Percentiles rank a stretch among this genome's conserved stretches.
Evolutionary conservation across 2,329 filamentous ascomycete genomes (phyloP).

Genomic region (Scedosporium boydii): DNA sequence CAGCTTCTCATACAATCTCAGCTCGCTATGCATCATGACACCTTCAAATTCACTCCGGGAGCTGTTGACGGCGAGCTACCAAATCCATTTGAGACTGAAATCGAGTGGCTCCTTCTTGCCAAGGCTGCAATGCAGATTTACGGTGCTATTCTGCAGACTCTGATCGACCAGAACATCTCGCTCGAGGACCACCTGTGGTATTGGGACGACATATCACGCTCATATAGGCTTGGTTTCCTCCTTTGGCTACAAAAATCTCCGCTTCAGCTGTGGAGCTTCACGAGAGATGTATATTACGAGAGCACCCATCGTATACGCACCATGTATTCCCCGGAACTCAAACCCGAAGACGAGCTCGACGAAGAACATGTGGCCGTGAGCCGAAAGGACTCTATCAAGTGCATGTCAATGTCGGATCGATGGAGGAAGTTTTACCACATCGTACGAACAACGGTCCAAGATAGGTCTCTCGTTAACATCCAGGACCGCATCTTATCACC

Average conservation of each 20-base stretch:
- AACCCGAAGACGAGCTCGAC: slow-evolving; percentile 21
- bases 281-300: slow-evolving; percentile 59
- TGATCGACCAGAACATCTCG: slow-evolving; percentile 75
- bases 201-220: slow-evolving; percentile 82
- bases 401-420: slow-evolving; percentile 21
- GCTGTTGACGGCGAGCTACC: slow-evolving; percentile 15
- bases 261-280: slow-evolving; percentile 61
- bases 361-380: slow-evolving; percentile 9
- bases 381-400: not conserved
- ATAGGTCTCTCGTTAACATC: slow-evolving; percentile 62
- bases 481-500: slow-evolving; percentile 67
- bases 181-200: slow-evolving; percentile 87
- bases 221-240: slow-evolving; percentile 66
- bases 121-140: slow-evolving; percentile 92
- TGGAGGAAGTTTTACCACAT: slow-evolving; percentile 71
- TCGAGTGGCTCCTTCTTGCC: slow-evolving; percentile 83
- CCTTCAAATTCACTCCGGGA: slow-evolving; percentile 15
- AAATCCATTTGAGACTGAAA: slow-evolving; percentile 58
- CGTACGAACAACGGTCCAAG: slow-evolving; percentile 64
- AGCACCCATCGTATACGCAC: slow-evolving; percentile 36
- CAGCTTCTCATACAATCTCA: slow-evolving; percentile 52
- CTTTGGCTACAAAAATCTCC: slow-evolving; percentile 86
- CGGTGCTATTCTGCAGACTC: slow-evolving; percentile 64
- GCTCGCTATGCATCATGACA: slow-evolving; percentile 33
- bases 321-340: slow-evolving; percentile 11